Evolutionary conservation across 441 rosid species (phyloP), one percentile per base, ranked within the genome.

Genomic region (Bruguiera hainesii): DNA sequence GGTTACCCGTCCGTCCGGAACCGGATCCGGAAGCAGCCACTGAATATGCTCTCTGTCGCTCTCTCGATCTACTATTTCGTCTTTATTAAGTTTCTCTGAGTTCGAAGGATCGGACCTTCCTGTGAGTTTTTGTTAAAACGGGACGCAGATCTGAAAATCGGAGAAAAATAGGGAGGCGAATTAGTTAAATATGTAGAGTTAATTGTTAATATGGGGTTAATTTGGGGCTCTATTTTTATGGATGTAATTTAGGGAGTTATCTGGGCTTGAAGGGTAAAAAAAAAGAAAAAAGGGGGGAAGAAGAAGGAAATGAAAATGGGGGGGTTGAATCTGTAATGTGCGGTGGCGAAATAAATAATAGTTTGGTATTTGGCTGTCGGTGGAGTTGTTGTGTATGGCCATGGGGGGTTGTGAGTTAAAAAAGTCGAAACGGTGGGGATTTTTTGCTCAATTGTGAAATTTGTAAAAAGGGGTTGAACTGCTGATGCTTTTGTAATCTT

Each of bases 101-200:
- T n/a, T 31, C 71, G 8, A 57, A 56, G 53, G 74, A 23, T 77
- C 67, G 8, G 49, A 59, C 23, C 29, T 39, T 64, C 61, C 75
- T 60, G 79, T 65, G 49, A 58, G 18, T 67, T 64, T 79, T 51
- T 68, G 42, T 35, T 59, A 31, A 52, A 79, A 70, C 39, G 26
- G 71, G 70, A 70, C 74, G 72, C 16, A 8, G 76, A 76, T 64
- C 72, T 71, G 77, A 39, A 62, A 69, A 28, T 35, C 20, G 26
- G 64, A 72, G 71, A 21, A 65, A 71, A 64, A 2, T 7, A 51
- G 2, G 42, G 66, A 68, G 80, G 60, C 71, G 72, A 73, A 69
- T 63, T 76, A 37, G 71, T 18, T 35, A 9, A 71, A 60, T 61
- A 31, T 50, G 5, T 56, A 26, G 50, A 16, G 58, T 21, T 53